Evolutionary conservation across 1,284 basidiomycete species (phyloP).

Genomic region (Irpex sp.): DNA sequence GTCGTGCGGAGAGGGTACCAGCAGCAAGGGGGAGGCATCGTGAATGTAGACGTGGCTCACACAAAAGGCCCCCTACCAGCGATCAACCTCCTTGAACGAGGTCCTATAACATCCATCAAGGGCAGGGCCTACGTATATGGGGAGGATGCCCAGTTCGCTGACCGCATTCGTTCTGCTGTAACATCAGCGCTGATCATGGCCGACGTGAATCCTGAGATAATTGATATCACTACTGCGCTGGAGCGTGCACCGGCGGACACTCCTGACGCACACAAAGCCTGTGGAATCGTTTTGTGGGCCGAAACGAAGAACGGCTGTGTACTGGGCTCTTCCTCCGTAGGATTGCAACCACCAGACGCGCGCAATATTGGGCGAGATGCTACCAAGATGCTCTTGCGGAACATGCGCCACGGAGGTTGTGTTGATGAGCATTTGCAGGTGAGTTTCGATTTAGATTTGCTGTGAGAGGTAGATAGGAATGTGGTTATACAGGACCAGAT

Average conservation of each 20-base stretch:
- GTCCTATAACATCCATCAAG: slow-evolving; percentile 42
- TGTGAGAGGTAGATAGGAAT: neutral
- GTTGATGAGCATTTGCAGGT: slow-evolving; percentile 64
- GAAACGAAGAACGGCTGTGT: slow-evolving; percentile 61
- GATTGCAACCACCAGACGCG: slow-evolving; percentile 31
- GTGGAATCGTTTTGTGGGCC: slow-evolving; percentile 70
- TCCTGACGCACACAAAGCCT: slow-evolving; percentile 50
- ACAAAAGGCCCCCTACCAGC: slow-evolving; percentile 38
- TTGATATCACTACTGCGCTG: slow-evolving; percentile 35
- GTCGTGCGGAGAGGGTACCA: slow-evolving; percentile 59
- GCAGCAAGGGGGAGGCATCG: slow-evolving; percentile 65
- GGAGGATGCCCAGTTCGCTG: slow-evolving; percentile 48
- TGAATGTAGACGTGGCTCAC: slow-evolving; percentile 42
- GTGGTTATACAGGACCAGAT: slow-evolving; percentile 56
- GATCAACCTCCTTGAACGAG: slow-evolving; percentile 49
- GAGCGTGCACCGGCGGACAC: slow-evolving; percentile 39
- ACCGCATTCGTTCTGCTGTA: slow-evolving; percentile 53
- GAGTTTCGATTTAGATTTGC: slow-evolving; percentile 6
- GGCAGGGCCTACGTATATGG: slow-evolving; percentile 64
- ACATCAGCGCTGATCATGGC: slow-evolving; percentile 29
- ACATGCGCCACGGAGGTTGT: slow-evolving; percentile 56
- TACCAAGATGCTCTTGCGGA: slow-evolving; percentile 50
- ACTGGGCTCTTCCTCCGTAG: slow-evolving; percentile 62
- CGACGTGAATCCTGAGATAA: slow-evolving; percentile 28
- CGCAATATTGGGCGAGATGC: slow-evolving; percentile 52